These are phyloP conservation scores for Kockovaella imperatae DNA, from an alignment of 768 basidiomycete genomes.

Conservation along the genomic window DNA sequence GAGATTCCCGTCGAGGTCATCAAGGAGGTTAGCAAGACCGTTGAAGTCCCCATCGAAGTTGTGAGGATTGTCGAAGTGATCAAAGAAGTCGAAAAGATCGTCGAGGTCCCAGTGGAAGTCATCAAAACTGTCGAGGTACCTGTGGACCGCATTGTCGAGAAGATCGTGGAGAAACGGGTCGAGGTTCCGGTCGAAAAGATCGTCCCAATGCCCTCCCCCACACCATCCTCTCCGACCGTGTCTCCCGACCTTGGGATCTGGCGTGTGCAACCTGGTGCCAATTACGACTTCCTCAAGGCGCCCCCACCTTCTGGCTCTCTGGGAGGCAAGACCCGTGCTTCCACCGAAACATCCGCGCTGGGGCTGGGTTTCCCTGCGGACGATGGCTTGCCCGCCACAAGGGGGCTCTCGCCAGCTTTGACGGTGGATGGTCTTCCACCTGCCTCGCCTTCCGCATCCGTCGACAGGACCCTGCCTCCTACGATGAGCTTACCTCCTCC, in stretches of 20 bases:
- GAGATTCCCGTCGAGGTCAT: constrained; percentile 29
- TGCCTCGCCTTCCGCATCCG: constrained; percentile 6
- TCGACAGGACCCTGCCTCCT: constrained; percentile 29
- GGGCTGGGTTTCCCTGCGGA: too few species aligned
- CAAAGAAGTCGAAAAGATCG: constrained; percentile 13
- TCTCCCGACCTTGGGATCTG: constrained; percentile 32
- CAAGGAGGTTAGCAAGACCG: constrained; percentile 15
- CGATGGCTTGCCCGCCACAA: constrained; percentile 8
- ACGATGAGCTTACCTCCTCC: constrained; percentile 44
- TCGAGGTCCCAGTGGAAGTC: constrained; percentile 19
- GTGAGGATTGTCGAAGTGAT: constrained; percentile 27
- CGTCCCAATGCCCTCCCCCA: constrained; percentile 20
- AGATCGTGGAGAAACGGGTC: constrained; percentile 27
- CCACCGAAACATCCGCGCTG: constrained; percentile 15
- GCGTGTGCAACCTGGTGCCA: constrained; percentile 31
- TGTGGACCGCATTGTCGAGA: constrained; percentile 26
- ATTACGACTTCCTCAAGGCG: constrained; percentile 44
- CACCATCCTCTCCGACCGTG: constrained; percentile 6
- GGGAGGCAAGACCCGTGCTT: constrained; percentile 9
- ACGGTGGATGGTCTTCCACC: constrained; percentile 26
- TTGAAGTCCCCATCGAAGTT: constrained; percentile 37
- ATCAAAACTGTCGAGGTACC: constrained; percentile 12
- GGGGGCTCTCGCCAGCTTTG: constrained; percentile 5
- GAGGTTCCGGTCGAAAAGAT: constrained; percentile 34
- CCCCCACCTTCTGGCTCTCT: constrained; percentile 26